A percentile compares a stretch with the other conserved stretches of the same genome.
phyloP scores from a whole-genome alignment of 345 rosid genomes.

The Eucalyptus tenuipes region DNA sequence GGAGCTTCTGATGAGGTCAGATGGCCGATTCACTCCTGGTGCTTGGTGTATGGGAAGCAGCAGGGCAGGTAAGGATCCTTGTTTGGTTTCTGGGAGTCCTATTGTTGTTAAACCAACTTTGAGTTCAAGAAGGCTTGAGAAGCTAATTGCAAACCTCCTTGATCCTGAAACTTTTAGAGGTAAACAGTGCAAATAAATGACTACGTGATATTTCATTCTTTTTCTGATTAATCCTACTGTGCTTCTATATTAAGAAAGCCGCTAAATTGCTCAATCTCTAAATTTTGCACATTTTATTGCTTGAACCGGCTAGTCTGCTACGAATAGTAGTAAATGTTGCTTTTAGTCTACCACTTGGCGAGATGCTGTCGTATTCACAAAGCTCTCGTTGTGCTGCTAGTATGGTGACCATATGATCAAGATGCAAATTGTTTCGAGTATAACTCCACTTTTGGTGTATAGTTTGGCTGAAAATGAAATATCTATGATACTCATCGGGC shows the following conservation, averaged over 20 bases:
- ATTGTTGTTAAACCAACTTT: constrained; percentile 45
- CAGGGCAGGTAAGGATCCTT: constrained; percentile 24
- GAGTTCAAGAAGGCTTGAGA: constrained; percentile 63
- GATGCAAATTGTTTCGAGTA: not conserved
- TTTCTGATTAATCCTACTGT: not conserved
- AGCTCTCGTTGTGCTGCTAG: not conserved
- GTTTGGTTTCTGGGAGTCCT: constrained; percentile 31
- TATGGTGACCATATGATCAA: not conserved
- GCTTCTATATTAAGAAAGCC: not conserved
- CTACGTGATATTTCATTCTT: not conserved
- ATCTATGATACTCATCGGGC: not conserved
- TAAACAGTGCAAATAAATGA: constrained; percentile 66
- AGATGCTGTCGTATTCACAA: not conserved
- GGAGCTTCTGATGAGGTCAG: constrained; percentile 32
- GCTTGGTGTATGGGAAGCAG: constrained; percentile 46
- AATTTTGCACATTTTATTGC: not conserved
- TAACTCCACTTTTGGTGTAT: not conserved
- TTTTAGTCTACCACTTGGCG: not conserved
- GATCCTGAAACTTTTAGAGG: constrained; percentile 57
- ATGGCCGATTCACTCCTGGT: constrained; percentile 31
- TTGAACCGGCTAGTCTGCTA: not conserved
- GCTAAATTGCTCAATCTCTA: not conserved
- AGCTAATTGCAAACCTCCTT: constrained; percentile 51
- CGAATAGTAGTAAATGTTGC: not conserved
- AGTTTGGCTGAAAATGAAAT: not conserved